Percentiles rank a stretch among this genome's conserved stretches.
These are phyloP conservation scores for Alternaria hordeiaustralica DNA, from an alignment of 2,329 filamentous ascomycete species.

Conservation along the genomic window DNA sequence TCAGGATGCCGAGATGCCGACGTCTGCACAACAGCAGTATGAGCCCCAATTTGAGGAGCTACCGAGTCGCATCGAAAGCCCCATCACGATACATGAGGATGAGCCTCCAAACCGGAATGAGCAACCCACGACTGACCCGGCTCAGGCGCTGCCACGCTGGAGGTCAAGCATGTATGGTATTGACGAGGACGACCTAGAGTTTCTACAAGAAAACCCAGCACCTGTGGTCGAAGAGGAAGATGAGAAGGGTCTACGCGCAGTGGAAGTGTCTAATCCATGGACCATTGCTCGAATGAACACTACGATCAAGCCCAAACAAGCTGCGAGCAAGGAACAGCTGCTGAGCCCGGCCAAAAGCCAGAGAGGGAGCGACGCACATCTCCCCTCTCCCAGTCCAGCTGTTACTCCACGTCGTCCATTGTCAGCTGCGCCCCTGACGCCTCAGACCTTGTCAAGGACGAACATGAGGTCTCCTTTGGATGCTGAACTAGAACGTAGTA, in stretches of 20 bases:
- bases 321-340: slow-evolving; percentile 23
- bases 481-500: slow-evolving; percentile 14
- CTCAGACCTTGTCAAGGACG: slow-evolving; percentile 18
- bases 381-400: slow-evolving; percentile 15
- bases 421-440: slow-evolving; percentile 20
- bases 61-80: not conserved
- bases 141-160: slow-evolving; percentile 29
- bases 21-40: slow-evolving; percentile 1
- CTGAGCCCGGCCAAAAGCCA: slow-evolving; percentile 34
- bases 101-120: not conserved
- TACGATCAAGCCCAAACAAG: slow-evolving; percentile 22
- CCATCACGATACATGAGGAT: slow-evolving; percentile 1
- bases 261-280: slow-evolving; percentile 56
- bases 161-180: slow-evolving; percentile 49
- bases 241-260: slow-evolving; percentile 40
- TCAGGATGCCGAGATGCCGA: slow-evolving; percentile 3
- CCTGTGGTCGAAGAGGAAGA: slow-evolving; percentile 30
- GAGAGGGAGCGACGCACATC: not conserved
- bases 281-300: slow-evolving; percentile 57
- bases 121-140: not conserved
- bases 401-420: not conserved
- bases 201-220: slow-evolving; percentile 20
- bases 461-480: slow-evolving; percentile 5
- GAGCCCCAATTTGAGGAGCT: not conserved
- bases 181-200: slow-evolving; percentile 45